These are phyloP conservation scores for Radiomyces spectabilis DNA, from an alignment of 192 early-diverging fungal genomes.

Conservation along the genomic window DNA sequence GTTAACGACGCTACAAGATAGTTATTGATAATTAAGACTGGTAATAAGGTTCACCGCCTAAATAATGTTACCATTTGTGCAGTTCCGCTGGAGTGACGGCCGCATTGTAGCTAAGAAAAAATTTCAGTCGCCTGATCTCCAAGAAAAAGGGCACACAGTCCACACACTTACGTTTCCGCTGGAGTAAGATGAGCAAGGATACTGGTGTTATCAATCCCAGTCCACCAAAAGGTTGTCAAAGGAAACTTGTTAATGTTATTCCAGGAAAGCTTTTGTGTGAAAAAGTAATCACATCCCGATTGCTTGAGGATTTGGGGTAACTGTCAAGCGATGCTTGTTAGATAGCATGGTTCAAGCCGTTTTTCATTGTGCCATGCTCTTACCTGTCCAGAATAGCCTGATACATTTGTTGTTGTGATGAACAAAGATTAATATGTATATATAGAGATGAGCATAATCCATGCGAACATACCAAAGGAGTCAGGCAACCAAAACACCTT, in stretches of 20 bases:
- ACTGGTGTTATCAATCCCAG: constrained; percentile 80
- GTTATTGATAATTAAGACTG: background rate
- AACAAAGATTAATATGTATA: background rate
- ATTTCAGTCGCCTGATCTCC: too few relatives aligned
- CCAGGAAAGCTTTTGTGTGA: constrained; percentile 99
- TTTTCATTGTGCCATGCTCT: background rate
- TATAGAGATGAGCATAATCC: background rate
- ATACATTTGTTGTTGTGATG: too few relatives aligned
- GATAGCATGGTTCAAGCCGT: too few relatives aligned
- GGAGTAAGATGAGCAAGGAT: constrained; percentile 40
- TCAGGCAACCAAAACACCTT: constrained; percentile 95
- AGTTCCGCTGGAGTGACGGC: constrained; percentile 19
- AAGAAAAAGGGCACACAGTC: too few relatives aligned
- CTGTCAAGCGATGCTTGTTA: constrained; percentile 1
- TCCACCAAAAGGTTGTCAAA: constrained; percentile 94
- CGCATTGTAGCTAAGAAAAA: constrained; percentile 19
- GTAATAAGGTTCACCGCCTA: too few relatives aligned
- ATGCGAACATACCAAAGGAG: constrained; percentile 73
- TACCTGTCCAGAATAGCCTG: constrained; percentile 71
- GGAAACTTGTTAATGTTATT: constrained; percentile 99
- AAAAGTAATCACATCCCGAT: constrained; percentile 89
- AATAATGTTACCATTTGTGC: constrained; percentile 18
- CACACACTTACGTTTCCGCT: constrained; percentile 31
- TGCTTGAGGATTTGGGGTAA: constrained; percentile 87
- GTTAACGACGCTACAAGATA: constrained; percentile 55